These are phyloP conservation scores for Oryza coarctata DNA, from an alignment of 176 grass and related monocot genomes.

Conservation along the genomic window DNA sequence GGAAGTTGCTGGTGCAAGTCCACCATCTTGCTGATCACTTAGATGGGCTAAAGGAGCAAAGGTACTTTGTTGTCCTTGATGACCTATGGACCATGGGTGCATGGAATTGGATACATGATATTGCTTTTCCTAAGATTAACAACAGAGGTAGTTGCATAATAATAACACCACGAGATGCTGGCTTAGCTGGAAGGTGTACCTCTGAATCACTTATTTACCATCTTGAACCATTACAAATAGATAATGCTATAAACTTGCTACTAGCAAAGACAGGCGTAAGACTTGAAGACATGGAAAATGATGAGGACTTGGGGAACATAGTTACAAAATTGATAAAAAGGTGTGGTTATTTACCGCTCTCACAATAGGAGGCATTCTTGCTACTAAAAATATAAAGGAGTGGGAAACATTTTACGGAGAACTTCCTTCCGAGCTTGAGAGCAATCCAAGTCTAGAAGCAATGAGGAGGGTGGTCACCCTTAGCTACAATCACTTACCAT, in stretches of 20 bases:
- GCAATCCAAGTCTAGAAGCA: constrained; percentile 12
- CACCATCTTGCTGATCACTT: background rate
- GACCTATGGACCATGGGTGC: constrained; percentile 20
- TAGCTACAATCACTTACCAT: constrained; percentile 25
- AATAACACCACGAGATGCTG: constrained; percentile 24
- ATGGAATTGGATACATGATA: constrained; percentile 16
- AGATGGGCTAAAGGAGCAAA: background rate
- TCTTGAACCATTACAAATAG: constrained; percentile 1
- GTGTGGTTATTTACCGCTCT: constrained; percentile 23
- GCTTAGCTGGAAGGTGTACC: constrained; percentile 19
- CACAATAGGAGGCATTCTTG: constrained; percentile 28
- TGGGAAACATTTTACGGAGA: background rate
- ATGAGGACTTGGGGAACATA: background rate
- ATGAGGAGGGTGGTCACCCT: constrained; percentile 11
- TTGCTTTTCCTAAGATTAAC: constrained; percentile 27
- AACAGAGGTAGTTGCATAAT: constrained; percentile 20
- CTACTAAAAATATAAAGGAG: background rate
- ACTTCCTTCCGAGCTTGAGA: constrained; percentile 24
- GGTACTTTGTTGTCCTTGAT: constrained; percentile 45
- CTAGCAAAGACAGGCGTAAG: constrained; percentile 5
- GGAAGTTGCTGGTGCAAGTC: background rate
- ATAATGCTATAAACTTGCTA: constrained; percentile 23
- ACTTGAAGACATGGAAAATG: background rate
- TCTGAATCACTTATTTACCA: constrained; percentile 2
- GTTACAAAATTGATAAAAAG: constrained; percentile 10